These are phyloP conservation scores for Avena atlantica DNA, from an alignment of 176 grass and related monocot species.

Conservation along the genomic window DNA sequence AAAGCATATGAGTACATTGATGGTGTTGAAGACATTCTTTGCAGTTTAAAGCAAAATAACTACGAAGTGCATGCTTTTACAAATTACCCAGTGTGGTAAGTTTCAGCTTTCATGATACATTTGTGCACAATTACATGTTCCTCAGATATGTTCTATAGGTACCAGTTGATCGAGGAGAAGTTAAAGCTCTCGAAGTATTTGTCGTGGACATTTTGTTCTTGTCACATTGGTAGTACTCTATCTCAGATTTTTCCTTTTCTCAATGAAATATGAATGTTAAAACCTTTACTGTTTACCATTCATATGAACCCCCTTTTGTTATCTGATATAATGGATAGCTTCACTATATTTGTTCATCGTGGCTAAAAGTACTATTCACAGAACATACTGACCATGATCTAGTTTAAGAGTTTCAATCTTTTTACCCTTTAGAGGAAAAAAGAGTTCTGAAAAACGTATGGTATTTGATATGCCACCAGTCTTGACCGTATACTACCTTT, in stretches of 20 bases:
- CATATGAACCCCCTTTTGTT: background rate
- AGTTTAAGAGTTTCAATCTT: background rate
- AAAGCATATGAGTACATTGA: conserved; percentile 84
- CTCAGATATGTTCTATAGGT: conserved; percentile 76
- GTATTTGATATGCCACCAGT: background rate
- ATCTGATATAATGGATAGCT: background rate
- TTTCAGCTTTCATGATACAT: conserved; percentile 41
- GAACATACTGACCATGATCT: background rate
- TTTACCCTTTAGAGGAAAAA: background rate
- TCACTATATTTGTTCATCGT: background rate
- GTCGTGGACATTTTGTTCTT: conserved; percentile 98
- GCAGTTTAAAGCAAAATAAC: conserved; percentile 77
- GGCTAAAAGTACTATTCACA: background rate
- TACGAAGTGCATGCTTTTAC: conserved; percentile 99
- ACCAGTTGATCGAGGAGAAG: conserved; percentile 91
- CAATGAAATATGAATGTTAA: conserved; percentile 9
- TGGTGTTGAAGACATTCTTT: conserved; percentile 81
- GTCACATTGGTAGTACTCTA: conserved; percentile 61
- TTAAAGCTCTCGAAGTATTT: conserved; percentile 93
- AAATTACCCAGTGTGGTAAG: conserved; percentile 96
- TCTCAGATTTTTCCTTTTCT: conserved; percentile 27
- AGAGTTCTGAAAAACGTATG: background rate
- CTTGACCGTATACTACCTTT: background rate
- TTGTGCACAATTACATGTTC: conserved; percentile 33
- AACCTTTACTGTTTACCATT: background rate